These are phyloP conservation scores for Symbiodinium natans DNA, from an alignment of 73 alveolate genomes.

Conservation along the genomic window DNA sequence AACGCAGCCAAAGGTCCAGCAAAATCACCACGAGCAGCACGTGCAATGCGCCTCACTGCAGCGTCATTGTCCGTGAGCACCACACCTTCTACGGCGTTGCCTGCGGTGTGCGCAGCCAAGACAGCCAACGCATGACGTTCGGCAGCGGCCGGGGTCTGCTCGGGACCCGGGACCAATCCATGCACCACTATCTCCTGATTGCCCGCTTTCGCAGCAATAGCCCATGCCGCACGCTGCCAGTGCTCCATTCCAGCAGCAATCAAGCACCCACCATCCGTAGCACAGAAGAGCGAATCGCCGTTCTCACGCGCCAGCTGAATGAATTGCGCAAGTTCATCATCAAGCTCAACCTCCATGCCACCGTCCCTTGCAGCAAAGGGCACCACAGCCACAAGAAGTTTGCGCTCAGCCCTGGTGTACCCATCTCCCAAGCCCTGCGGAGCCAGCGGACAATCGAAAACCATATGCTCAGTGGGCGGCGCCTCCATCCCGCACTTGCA, in stretches of 20 bases:
- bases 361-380: not conserved
- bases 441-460: not conserved
- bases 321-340: not conserved
- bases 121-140: slow-evolving; percentile 13
- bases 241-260: not conserved
- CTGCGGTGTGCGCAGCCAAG: not conserved
- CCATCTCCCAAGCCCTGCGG: not conserved
- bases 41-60: not conserved
- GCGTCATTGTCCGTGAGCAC: not conserved
- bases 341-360: not conserved
- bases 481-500: not conserved
- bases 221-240: slow-evolving; percentile 40
- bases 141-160: slow-evolving; percentile 37
- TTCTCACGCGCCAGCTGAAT: not conserved
- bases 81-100: not conserved
- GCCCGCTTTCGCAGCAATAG: not conserved
- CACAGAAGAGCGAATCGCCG: not conserved
- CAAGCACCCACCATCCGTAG: not conserved
- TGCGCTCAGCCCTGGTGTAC: not conserved
- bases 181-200: not conserved
- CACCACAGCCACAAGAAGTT: not conserved
- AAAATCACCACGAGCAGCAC: no score
- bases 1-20: no score
- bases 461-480: not conserved
- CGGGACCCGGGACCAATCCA: not conserved